Base-by-base conservation (phyloP, 768 basidiomycete genomes). In the Amanita inopinata region DNA sequence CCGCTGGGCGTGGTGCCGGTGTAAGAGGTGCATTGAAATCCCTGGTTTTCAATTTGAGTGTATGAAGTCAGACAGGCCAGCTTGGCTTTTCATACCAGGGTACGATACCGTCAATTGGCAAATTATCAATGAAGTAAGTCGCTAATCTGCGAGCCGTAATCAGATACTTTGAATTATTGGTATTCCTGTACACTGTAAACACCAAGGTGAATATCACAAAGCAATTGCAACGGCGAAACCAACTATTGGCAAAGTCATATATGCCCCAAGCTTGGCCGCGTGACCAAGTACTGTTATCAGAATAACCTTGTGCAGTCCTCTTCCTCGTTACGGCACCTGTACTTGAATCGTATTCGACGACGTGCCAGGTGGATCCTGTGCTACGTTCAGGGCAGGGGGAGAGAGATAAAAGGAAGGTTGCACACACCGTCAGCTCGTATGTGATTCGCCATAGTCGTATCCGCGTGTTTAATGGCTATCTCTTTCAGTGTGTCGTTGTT, bases 251-350 rank as follows among this genome's bases (percentile, higher is more conserved):
- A 53, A 76, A 84, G 0, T 80, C 80, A 49, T 78, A 79, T 20
- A 83, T 68, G 2, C 69, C 82, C 81, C 81, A 84, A 10, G 76
- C 71, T 55, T 86, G 77, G 5, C 82, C 82, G 22, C 83, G 74
- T 34, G 78, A 71, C 83, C 83, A 84, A 5, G 83, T 84, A 55
- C 79, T 83, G 38, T 53, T 61, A 51, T 82, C 69, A 15, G 79
- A 63, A 52, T 66, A 83, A 0, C 81, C 82, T 54, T 84, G 82
- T 0, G 67, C 57, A 1, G 83, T 83, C 36, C 67, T 59, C 52
- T 67, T 74, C 38, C 59, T 56, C 42, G 76, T 74, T 27, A 85
- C 79, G 1, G 47, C 56, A 2, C 82, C 83, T 3, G 78, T 83
- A 0, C 70, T 78, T 10, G 72, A 64, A 52, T 83, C 72, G 61